Evolutionary conservation across 495 filamentous ascomycete genomes (phyloP).

Genomic region (Annulohypoxylon moriforme): DNA sequence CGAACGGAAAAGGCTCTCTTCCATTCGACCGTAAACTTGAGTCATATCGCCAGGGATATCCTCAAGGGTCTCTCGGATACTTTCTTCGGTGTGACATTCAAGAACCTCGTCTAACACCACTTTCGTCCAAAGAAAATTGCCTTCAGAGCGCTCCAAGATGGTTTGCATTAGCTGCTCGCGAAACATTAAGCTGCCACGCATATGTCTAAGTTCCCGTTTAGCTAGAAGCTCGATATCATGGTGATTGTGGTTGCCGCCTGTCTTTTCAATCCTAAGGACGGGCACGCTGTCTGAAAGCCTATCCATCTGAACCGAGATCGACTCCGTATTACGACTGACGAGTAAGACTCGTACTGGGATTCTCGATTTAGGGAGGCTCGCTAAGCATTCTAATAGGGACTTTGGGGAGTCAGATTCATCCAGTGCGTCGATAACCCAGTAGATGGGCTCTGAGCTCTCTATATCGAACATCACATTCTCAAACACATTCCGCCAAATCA

Average conservation of each 20-base stretch:
- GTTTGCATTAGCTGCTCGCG: neutral
- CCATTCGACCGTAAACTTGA: neutral
- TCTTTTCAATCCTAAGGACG: slow-evolving; percentile 10
- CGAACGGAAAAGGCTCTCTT: neutral
- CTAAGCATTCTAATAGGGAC: neutral
- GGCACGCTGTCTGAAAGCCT: slow-evolving; percentile 22
- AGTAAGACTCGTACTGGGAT: slow-evolving; percentile 41
- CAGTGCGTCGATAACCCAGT: slow-evolving; percentile 1
- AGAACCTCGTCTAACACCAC: neutral
- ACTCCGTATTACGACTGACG: slow-evolving; percentile 24
- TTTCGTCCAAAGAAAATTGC: neutral
- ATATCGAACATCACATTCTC: neutral
- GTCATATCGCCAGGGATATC: neutral
- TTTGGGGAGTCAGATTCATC: neutral
- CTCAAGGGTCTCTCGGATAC: neutral
- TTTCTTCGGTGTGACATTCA: neutral
- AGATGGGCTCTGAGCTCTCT: neutral
- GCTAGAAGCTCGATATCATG: slow-evolving; percentile 42
- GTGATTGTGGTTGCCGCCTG: slow-evolving; percentile 30
- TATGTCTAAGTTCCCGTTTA: slow-evolving; percentile 44
- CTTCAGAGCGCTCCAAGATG: neutral
- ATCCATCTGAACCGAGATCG: neutral
- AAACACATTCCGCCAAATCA: neutral
- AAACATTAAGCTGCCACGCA: neutral
- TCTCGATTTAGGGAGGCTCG: neutral